Evolutionary conservation across 257 asterid genomes (phyloP).

Genomic region (Solanum corneliomulleri): DNA sequence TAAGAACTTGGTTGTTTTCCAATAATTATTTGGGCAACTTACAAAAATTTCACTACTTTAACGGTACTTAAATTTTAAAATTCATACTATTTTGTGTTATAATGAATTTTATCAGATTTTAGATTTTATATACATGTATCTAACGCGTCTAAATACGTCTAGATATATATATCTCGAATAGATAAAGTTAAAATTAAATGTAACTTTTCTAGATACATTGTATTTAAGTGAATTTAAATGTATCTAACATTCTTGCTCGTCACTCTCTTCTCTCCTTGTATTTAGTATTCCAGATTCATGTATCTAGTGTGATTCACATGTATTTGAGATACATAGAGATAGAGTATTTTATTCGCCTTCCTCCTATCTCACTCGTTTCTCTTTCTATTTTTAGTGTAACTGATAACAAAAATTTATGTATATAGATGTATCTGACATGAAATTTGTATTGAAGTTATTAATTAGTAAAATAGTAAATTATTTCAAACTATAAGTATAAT

Average conservation of each 20-base stretch:
- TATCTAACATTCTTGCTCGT: not conserved
- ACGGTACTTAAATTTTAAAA: not conserved
- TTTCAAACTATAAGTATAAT: not conserved
- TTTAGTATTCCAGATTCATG: not conserved
- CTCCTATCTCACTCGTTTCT: not conserved
- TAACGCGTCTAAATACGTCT: not conserved
- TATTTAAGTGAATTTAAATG: not conserved
- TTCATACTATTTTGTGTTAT: not conserved
- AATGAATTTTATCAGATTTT: no score
- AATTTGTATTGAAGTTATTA: not conserved
- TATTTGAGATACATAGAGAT: not conserved
- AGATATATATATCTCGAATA: no score
- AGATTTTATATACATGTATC: not conserved
- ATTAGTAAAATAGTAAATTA: not conserved
- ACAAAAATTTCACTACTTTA: no score
- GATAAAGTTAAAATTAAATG: no score
- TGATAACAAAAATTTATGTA: no score
- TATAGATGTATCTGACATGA: no score
- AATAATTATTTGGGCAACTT: conserved; percentile 9
- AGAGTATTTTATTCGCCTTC: not conserved
- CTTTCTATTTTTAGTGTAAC: not conserved
- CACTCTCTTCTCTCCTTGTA: not conserved
- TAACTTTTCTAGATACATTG: no score
- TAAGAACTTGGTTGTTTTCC: conserved; percentile 50
- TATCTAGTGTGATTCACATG: not conserved